Base-by-base conservation (phyloP, 2,329 filamentous ascomycete genomes). In the Chaetomium sp. region DNA sequence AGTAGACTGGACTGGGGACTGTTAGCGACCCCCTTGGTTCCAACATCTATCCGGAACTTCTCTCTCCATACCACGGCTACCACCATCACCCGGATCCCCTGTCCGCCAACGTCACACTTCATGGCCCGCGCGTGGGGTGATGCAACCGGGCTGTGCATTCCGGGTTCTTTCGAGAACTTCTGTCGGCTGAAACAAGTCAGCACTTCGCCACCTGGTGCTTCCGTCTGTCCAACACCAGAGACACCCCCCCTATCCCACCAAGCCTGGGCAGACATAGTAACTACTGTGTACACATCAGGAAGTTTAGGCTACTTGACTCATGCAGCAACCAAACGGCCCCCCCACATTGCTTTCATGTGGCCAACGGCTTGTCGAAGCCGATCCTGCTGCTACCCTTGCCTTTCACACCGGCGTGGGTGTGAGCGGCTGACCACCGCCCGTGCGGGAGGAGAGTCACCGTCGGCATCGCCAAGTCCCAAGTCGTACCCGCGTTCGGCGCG, bases 341-440 rank as follows among this genome's bases (percentile, higher is more conserved):
- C 49, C 57, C 57, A 19, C 23, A 13, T 31, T 23, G 35, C 19
- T 49, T 64, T 38, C 56, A 56, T n/a, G 13, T 42, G 38, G 51
- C 25, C 42, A 42, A 25, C 19, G 33, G 16, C 33, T 23, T 23
- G 33, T 42, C 16, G 35, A 29, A 23, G 10, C 8, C 42, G 29
- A 54, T 58, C 21, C 47, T 53, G 25, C 47, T 38, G 33, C 9
- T 16, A 23, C n/a, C n/a, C 51, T 35, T 19, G 4, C 6, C 45
- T 45, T 58, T 61, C 49, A 58, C 47, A 65, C 33, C 63, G 45
- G 57, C 51, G 42, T 27, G 27, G 57, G 57, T 50, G 31, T 10
- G 3, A 16, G 38, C 42, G 62, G 62, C 38, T 64, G 62, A 60
- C 54, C 25, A 33, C 53, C 21, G 63, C 42, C 23, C 16, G 29